Evolutionary conservation across 345 rosid species (phyloP), one percentile per base, ranked within the genome.

Genomic region (Litchi chinensis): DNA sequence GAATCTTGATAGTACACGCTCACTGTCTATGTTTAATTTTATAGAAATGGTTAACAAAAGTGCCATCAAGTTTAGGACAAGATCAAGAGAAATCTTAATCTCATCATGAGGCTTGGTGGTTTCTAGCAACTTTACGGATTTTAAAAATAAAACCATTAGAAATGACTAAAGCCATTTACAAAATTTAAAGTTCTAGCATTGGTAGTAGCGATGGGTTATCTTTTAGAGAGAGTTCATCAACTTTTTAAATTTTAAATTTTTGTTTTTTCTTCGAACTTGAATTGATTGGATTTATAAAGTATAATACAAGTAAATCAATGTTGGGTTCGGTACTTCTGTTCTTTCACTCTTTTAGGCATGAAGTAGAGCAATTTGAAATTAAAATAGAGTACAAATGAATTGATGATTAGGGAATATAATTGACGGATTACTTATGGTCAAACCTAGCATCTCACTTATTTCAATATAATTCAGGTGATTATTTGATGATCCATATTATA

Each of bases 1-100:
- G 56, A 15, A 50, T 50, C 16, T 13, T 50, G 18, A 50, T 13
- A 50, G 56, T 50, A 50, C 56, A 13, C 13, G 5, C 13, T 16
- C 15, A 50, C 56, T 12, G 13, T 50, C 15, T 50, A 16, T 13
- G 4, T 50, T 12, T 41, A 0, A 6, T 8, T 8, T 62, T 62
- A 28, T 5, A 44, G 7, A 54, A 13, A 46, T 22, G 6, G 15
- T 70, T 44, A 11, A 73, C 21, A 73, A 57, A 39, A 46, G 0
- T 39, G 66, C 44, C 44, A 8, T 73, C 15, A 57, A 10, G 37
- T 57, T 16, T 57, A 37, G 15, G 52, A 57, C 39, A 73, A 11
- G 60, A 57, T 73, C 76, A 37, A 57, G 52, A n/a, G 57, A 69
- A 2, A 73, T 73, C 76, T 57, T 57, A 13, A 3, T 56, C 66